Evolutionary conservation across 2,329 filamentous ascomycete genomes (phyloP), one percentile per base, ranked within the genome.

Genomic region (Phyllosticta citriasiana): DNA sequence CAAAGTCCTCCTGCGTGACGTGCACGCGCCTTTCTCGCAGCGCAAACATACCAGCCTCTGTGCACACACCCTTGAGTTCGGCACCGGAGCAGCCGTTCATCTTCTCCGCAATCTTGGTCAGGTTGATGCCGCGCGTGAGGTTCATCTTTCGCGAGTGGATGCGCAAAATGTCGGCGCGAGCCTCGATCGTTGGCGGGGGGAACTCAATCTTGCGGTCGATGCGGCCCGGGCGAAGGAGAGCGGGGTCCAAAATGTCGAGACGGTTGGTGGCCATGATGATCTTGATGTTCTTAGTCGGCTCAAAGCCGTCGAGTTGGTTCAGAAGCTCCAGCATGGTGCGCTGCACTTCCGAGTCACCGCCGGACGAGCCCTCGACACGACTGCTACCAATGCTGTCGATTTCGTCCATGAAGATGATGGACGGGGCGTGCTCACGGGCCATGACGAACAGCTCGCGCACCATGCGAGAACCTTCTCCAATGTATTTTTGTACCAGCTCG

Each of bases 381-480:
- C 91, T 96, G 35, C 92, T 97, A 65, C 94, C 94, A 76, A 99
- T 99, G 68, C 90, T 96, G 80, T 99, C 94, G 76, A 99, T 97
- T 77, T 99, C 94, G 76, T 99, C 94, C 94, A 99, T 99, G 82
- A 99, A 99, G 77, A 99, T 99, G 78, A 99, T 99, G 67, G 90
- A 96, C 24, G 94, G 94, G 0, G 94, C 94, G 70, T 99, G 94
- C 74, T 99, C 94, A 77, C 94, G 85, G 27, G 94, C 94, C 94
- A 99, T 99, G 73, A 99, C 89, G 82, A 99, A 99, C 57, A 99
- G 83, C 78, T 99, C 94, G 72, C 94, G 90, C 65, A 99, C 94
- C 94, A 99, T 99, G 69, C 94, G 87, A 69, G 89, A 94, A 72
- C 94, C 94, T 75, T 99, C 94, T 72, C 94, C 94, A 70, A 99